Percentiles rank a stretch among this genome's conserved stretches.
These are phyloP conservation scores for Fremontodendron californicum DNA, from an alignment of 345 rosid species.

Conservation along the genomic window DNA sequence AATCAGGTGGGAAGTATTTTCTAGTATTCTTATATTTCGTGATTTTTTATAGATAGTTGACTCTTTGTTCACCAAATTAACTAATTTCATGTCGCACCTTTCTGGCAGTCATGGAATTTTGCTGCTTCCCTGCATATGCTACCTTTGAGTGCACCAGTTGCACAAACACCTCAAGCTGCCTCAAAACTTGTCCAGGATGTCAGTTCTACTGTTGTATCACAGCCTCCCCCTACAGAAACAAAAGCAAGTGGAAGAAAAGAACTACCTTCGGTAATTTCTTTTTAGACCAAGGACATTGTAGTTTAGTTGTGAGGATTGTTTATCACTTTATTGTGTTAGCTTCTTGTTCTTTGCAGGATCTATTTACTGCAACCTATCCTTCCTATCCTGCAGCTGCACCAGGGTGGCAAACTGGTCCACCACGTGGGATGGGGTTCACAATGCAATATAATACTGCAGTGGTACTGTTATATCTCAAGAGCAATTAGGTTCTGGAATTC, in stretches of 20 bases:
- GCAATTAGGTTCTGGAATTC: background rate
- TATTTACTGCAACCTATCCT: conserved; percentile 58
- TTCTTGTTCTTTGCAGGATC: conserved; percentile 51
- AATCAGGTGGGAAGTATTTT: conserved; percentile 50
- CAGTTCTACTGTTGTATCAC: conserved; percentile 29
- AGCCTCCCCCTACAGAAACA: conserved; percentile 37
- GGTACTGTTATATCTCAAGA: conserved; percentile 35
- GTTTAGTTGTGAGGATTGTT: background rate
- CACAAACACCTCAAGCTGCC: conserved; percentile 35
- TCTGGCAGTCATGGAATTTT: conserved; percentile 54
- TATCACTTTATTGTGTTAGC: background rate
- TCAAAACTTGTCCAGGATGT: conserved; percentile 28
- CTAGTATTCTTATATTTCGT: conserved; percentile 8
- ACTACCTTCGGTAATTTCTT: conserved; percentile 62
- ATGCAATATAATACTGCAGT: conserved; percentile 55
- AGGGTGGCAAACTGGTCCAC: conserved; percentile 73
- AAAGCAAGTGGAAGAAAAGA: conserved; percentile 57
- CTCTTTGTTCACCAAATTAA: conserved; percentile 3
- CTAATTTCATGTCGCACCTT: conserved; percentile 13
- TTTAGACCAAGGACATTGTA: background rate
- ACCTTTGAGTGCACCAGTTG: conserved; percentile 36
- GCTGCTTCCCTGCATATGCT: conserved; percentile 38
- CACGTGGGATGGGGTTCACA: conserved; percentile 52
- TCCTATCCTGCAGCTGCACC: conserved; percentile 46
- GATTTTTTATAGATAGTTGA: background rate